Conservation (phyloP, 208 protist species). For the Porcisia deanei region DNA sequence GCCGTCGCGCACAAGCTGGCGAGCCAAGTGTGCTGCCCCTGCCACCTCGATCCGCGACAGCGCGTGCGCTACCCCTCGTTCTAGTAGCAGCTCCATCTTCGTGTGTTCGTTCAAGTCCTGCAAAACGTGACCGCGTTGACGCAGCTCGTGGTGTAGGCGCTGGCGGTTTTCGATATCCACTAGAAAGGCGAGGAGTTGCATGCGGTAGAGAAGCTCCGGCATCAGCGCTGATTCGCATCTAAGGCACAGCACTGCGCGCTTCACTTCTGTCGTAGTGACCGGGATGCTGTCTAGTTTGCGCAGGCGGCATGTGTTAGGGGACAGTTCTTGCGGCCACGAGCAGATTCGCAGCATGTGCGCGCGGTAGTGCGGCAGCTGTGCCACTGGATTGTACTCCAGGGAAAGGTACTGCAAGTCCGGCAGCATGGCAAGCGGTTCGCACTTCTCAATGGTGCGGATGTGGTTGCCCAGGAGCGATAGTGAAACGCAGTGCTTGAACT, state of each 20-base stretch:
- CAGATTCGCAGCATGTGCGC: constrained; percentile 82
- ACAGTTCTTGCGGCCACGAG: constrained; percentile 64
- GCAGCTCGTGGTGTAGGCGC: constrained; percentile 59
- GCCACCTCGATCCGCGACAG: constrained; percentile 35
- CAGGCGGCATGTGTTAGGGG: constrained; percentile 57
- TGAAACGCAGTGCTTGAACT: constrained; percentile 80
- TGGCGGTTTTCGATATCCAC: constrained; percentile 50
- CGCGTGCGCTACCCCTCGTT: constrained; percentile 45
- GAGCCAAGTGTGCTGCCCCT: constrained; percentile 49
- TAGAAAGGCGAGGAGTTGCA: constrained; percentile 60
- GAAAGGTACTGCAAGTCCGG: constrained; percentile 74
- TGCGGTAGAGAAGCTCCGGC: constrained; percentile 62
- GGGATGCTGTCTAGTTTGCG: constrained; percentile 60
- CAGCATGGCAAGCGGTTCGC: constrained; percentile 75
- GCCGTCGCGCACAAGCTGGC: constrained; percentile 52
- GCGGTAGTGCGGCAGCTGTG: constrained; percentile 75
- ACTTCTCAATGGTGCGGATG: constrained; percentile 75
- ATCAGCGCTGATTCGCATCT: constrained; percentile 62
- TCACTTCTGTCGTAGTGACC: constrained; percentile 49
- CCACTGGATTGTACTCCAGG: constrained; percentile 85
- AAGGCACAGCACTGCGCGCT: constrained; percentile 47
- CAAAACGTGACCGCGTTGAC: constrained; percentile 44
- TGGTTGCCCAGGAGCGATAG: constrained; percentile 81
- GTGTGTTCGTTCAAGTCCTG: constrained; percentile 23
- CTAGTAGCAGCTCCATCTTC: constrained; percentile 40